Conservation (phyloP, 208 protist genomes). For the Acanthamoeba culbertsoni region DNA sequence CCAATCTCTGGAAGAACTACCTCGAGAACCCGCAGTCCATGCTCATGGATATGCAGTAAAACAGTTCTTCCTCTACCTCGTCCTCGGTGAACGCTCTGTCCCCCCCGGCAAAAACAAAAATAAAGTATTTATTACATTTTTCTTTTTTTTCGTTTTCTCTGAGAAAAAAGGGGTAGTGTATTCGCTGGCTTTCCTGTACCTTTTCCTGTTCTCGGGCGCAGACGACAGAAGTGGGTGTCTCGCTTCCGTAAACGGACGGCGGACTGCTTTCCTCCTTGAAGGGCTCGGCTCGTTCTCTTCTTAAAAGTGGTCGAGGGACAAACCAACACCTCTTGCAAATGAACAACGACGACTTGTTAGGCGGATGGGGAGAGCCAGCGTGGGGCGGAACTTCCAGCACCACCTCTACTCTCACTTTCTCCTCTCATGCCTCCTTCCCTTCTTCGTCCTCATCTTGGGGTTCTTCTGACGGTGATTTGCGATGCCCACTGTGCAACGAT, state of each 20-base stretch:
- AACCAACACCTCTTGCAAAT: no score
- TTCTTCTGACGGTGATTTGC: background rate
- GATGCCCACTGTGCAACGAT: background rate
- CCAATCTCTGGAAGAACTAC: conserved; percentile 88
- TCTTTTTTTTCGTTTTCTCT: background rate
- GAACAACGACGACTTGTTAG: background rate
- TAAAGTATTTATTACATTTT: background rate
- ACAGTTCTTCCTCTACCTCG: background rate
- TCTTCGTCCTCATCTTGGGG: background rate
- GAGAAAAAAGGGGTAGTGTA: background rate
- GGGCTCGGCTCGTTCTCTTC: background rate
- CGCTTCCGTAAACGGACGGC: background rate
- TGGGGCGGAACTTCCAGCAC: background rate
- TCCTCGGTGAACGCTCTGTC: background rate
- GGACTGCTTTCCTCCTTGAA: background rate
- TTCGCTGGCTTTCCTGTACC: background rate
- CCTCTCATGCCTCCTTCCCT: background rate
- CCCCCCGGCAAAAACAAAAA: background rate
- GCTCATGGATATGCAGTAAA: conserved; percentile 83
- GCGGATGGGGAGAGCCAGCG: background rate
- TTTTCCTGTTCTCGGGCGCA: background rate
- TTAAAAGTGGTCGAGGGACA: no score
- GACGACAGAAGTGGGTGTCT: no score
- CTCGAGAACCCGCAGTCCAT: conserved; percentile 90
- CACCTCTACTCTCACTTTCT: background rate